phyloP scores from a whole-genome alignment of 495 filamentous ascomycete genomes.

The Immersiella caudata region DNA sequence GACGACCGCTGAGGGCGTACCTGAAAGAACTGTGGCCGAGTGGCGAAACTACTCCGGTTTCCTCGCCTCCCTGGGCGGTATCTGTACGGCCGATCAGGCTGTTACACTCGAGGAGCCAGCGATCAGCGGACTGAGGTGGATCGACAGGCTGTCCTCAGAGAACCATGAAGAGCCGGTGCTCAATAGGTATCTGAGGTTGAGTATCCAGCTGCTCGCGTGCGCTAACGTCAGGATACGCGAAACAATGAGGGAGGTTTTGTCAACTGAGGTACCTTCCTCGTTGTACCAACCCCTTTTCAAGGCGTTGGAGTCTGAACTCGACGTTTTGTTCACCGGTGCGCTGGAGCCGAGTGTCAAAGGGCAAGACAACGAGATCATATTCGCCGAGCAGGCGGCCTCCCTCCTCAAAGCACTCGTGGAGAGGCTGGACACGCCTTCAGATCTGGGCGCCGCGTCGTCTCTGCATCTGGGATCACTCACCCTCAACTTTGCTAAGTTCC shows the following conservation, averaged over 20 bases:
- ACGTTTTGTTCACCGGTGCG: slow-evolving; percentile 56
- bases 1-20: slow-evolving; percentile 47
- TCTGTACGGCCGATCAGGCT: slow-evolving; percentile 64
- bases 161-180: slow-evolving; percentile 60
- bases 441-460: slow-evolving; percentile 58
- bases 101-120: slow-evolving; percentile 56
- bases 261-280: slow-evolving; percentile 59
- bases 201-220: slow-evolving; percentile 63
- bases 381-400: slow-evolving; percentile 65
- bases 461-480: slow-evolving; percentile 62
- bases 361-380: slow-evolving; percentile 61
- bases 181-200: slow-evolving; percentile 61
- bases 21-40: slow-evolving; percentile 59
- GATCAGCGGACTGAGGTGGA: slow-evolving; percentile 62
- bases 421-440: slow-evolving; percentile 59
- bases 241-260: slow-evolving; percentile 63
- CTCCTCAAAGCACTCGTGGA: slow-evolving; percentile 64
- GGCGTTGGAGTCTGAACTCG: slow-evolving; percentile 62
- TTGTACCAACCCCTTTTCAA: slow-evolving; percentile 64
- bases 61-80: slow-evolving; percentile 65
- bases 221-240: slow-evolving; percentile 64
- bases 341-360: slow-evolving; percentile 53
- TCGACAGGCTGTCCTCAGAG: slow-evolving; percentile 61
- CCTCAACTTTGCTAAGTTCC: slow-evolving; percentile 62
- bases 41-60: slow-evolving; percentile 71